phyloP scores from a whole-genome alignment of 768 basidiomycete species.

The Coprinopsis cinerea region DNA sequence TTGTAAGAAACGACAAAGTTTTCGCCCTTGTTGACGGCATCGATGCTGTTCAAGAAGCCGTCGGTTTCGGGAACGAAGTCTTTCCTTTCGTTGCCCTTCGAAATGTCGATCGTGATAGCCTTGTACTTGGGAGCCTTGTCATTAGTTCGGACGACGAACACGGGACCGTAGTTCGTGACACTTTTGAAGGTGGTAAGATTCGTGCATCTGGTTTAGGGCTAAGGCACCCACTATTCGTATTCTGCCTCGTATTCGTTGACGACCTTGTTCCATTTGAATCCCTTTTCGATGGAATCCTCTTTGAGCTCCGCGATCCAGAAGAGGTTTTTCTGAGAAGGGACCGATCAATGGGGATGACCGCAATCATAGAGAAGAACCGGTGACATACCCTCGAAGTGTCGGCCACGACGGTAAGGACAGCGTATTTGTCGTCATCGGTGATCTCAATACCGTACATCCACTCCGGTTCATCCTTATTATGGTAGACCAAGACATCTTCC shows the following conservation, averaged over 20 bases:
- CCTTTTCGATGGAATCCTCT: slow-evolving; percentile 50
- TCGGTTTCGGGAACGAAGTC: slow-evolving; percentile 67
- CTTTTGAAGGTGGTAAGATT: slow-evolving; percentile 26
- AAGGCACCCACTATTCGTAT: slow-evolving; percentile 49
- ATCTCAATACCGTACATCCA: slow-evolving; percentile 56
- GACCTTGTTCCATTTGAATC: slow-evolving; percentile 70
- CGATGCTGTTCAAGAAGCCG: slow-evolving; percentile 49
- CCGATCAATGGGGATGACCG: slow-evolving; percentile 1
- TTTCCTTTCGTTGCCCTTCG: slow-evolving; percentile 39
- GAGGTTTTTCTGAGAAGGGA: slow-evolving; percentile 51
- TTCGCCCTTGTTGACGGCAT: slow-evolving; percentile 41
- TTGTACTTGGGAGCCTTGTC: slow-evolving; percentile 60
- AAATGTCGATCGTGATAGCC: slow-evolving; percentile 58
- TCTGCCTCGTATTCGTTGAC: slow-evolving; percentile 63
- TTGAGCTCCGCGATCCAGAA: slow-evolving; percentile 69
- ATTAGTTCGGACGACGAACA: slow-evolving; percentile 63
- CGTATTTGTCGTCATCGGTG: slow-evolving; percentile 63
- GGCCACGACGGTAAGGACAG: slow-evolving; percentile 45
- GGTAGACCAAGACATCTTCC: slow-evolving; percentile 61
- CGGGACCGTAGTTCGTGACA: slow-evolving; percentile 56
- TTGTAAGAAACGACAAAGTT: slow-evolving; percentile 61
- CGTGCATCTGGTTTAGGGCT: slow-evolving; percentile 2
- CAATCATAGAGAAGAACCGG: slow-evolving; percentile 2
- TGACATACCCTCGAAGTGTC: slow-evolving; percentile 58
- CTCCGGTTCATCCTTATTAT: slow-evolving; percentile 57